Evolutionary conservation across 192 early-diverging fungal genomes (phyloP), one percentile per base, ranked within the genome.

Genomic region (Rhizoclosmatium globosum): DNA sequence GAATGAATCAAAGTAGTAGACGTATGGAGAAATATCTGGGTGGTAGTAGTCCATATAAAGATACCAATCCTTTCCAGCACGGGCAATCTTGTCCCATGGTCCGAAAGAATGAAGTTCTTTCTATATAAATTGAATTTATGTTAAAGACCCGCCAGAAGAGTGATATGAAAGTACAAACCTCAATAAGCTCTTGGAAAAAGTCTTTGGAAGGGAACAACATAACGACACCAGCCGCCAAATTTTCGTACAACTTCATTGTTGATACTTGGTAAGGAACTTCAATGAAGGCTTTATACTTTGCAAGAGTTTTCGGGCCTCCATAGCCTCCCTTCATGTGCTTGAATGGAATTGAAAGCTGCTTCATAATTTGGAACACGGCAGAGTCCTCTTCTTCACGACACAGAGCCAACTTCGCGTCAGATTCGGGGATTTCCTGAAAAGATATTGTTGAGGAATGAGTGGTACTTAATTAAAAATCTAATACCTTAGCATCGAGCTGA

Each of bases 221-320:
- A 9, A 78, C 76, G 9, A 78, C 76, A 2, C 76, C 76, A 42
- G 56, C 56, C n/a, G 67, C 50, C 39, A 78, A 42, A 71, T 78
- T 78, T 71, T 78, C 76, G 42, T 78, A 78, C 23, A 78, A 44
- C 44, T 78, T 78, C 76, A 78, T 78, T 15, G 50, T 56, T 13
- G 68, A 71, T 11, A 71, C 69, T 78, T 78, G 76, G 45, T 78
- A 78, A 3, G 76, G 76, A 61, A 78, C 17, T n/a, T 71, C 66
- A 43, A 78, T 68, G 42, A 78, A 78, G 21, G 67, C 66, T n/a
- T 46, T 46, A 43, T 78, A 71, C 46, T 72, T 57, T 71, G 66
- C 76, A 39, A 56, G 21, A 15, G 66, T 78, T 44, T 71, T 78
- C 6, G 76, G 76, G 4, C 76, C 76, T 2, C 76, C 76, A 46